phyloP scores from a whole-genome alignment of 768 basidiomycete genomes.

The Lactarius hengduanensis region DNA sequence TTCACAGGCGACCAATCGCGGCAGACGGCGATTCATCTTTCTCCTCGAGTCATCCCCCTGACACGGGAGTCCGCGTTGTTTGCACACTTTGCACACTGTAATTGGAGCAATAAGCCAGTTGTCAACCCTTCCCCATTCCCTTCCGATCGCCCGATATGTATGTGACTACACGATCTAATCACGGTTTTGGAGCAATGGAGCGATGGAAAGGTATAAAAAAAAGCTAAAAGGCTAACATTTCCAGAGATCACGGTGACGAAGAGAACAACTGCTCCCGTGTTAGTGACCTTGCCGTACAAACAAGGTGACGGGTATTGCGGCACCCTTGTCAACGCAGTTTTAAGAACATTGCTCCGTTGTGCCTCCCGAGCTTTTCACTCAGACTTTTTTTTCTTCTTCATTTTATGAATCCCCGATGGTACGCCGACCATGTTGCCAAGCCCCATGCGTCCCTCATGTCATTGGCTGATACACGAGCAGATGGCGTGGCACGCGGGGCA shows the following conservation, averaged over 20 bases:
- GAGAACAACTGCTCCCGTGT: neutral
- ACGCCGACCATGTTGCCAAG: neutral
- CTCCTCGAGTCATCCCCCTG: neutral
- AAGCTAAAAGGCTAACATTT: neutral
- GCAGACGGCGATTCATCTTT: neutral
- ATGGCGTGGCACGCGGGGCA: slow-evolving; percentile 6
- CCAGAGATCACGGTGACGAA: neutral
- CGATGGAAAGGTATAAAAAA: neutral
- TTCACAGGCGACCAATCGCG: neutral
- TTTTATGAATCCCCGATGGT: neutral
- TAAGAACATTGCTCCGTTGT: neutral
- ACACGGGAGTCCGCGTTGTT: neutral
- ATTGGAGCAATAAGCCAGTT: neutral
- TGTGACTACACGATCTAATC: neutral
- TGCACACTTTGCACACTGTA: neutral
- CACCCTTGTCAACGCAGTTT: slow-evolving; percentile 1
- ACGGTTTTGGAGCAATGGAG: neutral
- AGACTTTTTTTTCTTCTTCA: neutral
- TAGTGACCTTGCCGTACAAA: neutral
- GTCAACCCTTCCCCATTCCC: neutral
- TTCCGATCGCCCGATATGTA: neutral
- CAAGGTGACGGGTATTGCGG: neutral
- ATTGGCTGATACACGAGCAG: neutral
- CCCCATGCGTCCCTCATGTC: neutral
- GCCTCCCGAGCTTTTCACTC: neutral